Evolutionary conservation across 2,329 filamentous ascomycete genomes (phyloP), one percentile per base, ranked within the genome.

Genomic region (Claviceps capensis): DNA sequence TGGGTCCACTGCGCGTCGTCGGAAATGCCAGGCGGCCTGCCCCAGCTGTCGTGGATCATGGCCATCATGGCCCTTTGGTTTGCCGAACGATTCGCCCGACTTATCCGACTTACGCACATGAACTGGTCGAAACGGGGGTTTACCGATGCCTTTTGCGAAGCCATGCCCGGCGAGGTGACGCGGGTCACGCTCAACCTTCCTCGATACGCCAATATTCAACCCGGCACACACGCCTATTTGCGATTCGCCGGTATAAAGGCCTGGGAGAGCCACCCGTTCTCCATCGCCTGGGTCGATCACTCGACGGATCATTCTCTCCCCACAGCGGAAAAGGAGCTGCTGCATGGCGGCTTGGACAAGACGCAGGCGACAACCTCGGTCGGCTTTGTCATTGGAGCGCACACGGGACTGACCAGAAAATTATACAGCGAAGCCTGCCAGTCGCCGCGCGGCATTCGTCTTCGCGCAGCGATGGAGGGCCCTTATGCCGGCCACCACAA

Each of bases 401-500:
- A 93, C 54, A 90, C 85, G 0, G 91, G 91, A 34, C 85, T 95
- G 70, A 97, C 93, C 7, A 81, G 88, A 61, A 82, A 82, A 60
- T 79, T 97, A 2, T 94, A 81, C 72, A 73, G 86, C 60, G 80
- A 76, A 54, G 88, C 86, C 6, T 72, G 75, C 53, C 67, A 70
- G 34, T 71, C 73, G n/a, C 67, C 69, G 23, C 72, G 71, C 36
- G 74, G 74, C 14, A 71, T 90, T 54, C 74, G 75, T 11, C 73
- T 90, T 52, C 77, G 75, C 53, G 89, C 88, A 37, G 81, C 86
- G 53, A 81, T 94, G 55, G 93, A 97, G 69, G 93, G 93, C 0
- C 91, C 93, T 0, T 97, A 97, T 64, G 84, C 81, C 4, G 84
- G 83, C 43, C 84, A 88, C 63, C 85, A 95, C 68, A 82, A 82